Percentiles rank a stretch among this genome's conserved stretches.
phyloP scores from a whole-genome alignment of 192 early-diverging fungal species.

The Coemansia pectinata region DNA sequence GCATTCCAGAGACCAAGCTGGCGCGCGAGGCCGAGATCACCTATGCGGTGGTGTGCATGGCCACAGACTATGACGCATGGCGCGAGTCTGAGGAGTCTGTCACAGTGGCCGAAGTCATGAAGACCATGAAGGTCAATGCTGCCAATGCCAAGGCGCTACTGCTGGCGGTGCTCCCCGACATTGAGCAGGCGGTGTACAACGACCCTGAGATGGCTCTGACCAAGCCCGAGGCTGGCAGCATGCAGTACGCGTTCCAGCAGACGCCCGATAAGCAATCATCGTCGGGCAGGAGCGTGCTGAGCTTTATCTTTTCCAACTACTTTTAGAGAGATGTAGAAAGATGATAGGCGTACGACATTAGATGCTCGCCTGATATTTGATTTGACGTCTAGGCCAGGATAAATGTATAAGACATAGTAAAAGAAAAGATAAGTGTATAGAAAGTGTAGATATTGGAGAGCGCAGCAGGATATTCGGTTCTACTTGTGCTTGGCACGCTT shows the following conservation, averaged over 20 bases:
- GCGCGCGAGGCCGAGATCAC: slow-evolving; percentile 98
- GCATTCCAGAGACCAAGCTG: slow-evolving; percentile 93
- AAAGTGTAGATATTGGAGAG: background rate
- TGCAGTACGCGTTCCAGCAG: slow-evolving; percentile 86
- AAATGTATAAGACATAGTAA: background rate
- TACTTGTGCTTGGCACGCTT: slow-evolving; percentile 19
- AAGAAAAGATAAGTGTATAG: background rate
- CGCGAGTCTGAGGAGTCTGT: slow-evolving; percentile 79
- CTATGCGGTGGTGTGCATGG: slow-evolving; percentile 99
- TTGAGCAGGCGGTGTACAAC: slow-evolving; percentile 63
- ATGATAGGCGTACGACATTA: background rate
- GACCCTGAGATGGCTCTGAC: slow-evolving; percentile 57
- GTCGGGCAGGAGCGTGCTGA: slow-evolving; percentile 73
- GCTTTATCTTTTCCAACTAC: slow-evolving; percentile 83
- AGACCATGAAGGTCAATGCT: slow-evolving; percentile 83
- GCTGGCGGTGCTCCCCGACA: slow-evolving; percentile 71
- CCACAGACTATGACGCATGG: slow-evolving; percentile 98
- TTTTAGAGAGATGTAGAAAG: slow-evolving; percentile 33
- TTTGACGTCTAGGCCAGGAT: background rate
- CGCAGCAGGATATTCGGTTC: background rate
- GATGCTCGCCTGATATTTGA: background rate
- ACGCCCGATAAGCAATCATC: slow-evolving; percentile 68
- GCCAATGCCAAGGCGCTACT: slow-evolving; percentile 82
- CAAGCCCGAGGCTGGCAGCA: slow-evolving; percentile 73
- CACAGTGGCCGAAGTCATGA: slow-evolving; percentile 81